Conservation (phyloP, 352 stramenopile genomes). For the Globisporangium polare region DNA sequence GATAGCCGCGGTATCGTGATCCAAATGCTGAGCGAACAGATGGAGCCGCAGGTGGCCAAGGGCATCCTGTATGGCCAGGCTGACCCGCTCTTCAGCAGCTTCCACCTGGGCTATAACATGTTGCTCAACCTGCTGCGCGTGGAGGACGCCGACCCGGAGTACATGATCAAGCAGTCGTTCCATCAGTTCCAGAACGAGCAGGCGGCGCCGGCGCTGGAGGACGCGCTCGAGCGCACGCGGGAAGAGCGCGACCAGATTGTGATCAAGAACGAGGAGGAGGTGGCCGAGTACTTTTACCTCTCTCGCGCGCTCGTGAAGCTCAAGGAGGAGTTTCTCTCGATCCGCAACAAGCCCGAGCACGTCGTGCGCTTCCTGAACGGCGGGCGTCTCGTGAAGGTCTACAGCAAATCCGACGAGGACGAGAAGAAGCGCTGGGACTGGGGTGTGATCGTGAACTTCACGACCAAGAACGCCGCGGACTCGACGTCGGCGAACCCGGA, state of each 20-base stretch:
- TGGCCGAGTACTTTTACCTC: conserved; percentile 89
- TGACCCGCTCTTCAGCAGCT: conserved; percentile 78
- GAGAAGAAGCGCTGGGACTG: conserved; percentile 72
- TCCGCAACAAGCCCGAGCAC: conserved; percentile 91
- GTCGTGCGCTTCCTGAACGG: conserved; percentile 93
- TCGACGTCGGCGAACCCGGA: conserved; percentile 58
- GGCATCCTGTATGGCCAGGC: conserved; percentile 87
- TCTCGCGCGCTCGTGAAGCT: conserved; percentile 90
- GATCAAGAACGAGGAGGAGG: conserved; percentile 88
- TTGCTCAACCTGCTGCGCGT: conserved; percentile 99
- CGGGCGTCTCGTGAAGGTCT: conserved; percentile 89
- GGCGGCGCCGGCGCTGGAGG: conserved; percentile 67
- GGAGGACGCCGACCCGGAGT: conserved; percentile 96
- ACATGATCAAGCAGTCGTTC: conserved; percentile 98
- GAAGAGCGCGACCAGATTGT: conserved; percentile 85
- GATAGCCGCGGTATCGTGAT: conserved; percentile 98
- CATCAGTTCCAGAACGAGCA: conserved; percentile 93
- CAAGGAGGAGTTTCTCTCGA: conserved; percentile 89
- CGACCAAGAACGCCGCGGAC: conserved; percentile 69
- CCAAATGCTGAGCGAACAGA: conserved; percentile 99
- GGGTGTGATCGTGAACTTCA: conserved; percentile 86
- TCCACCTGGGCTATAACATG: conserved; percentile 99
- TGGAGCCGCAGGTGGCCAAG: conserved; percentile 97
- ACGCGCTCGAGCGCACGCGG: conserved; percentile 72
- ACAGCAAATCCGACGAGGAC: conserved; percentile 46